Evolutionary conservation across 106 monocot species (phyloP), one percentile per base, ranked within the genome.

Genomic region (Alisma plantagoaquatica): DNA sequence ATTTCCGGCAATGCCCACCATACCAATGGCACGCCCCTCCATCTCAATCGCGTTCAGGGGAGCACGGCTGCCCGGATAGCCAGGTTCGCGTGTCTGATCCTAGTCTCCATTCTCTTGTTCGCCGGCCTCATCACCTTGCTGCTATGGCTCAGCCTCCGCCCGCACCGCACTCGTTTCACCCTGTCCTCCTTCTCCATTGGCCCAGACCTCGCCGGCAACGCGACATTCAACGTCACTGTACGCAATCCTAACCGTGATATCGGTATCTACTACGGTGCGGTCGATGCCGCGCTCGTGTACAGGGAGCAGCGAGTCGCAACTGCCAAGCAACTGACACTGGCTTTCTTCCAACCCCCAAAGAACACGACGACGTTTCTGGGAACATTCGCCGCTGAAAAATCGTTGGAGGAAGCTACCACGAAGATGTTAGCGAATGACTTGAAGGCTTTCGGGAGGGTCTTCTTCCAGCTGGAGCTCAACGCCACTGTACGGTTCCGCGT

Each of bases 241-340:
- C 76, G 70, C 1, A 76, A 76, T 56, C 76, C 76, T 5, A 76
- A 76, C 65, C 33, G 41, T 2, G 11, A 76, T 20, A 76, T 76
- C 31, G 70, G 56, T 42, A 28, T 76, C 43, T 54, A 41, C 60
- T 76, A 60, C 65, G 65, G 50, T 31, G 9, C 65, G 20, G 23
- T 76, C 21, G 33, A 47, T 48, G 65, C 23, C 43, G 41, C 68
- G 26, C 43, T 70, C 60, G 64, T 35, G 55, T 70, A 60, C 70
- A 12, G 8, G 15, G 27, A 61, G 58, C 23, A 18, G 10, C 43
- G 10, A 43, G 43, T 76, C 25, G 56, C 23, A 8, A 12, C 54
- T 1, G 55, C 29, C 10, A 21, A 0, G 21, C 3, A 31, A 23
- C 29, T 65, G 14, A 3, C 15, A 29, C 20, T 8, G 30, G 32